Conservation (phyloP, 2,329 filamentous ascomycete genomes). For the Nannizzia gypsea region DNA sequence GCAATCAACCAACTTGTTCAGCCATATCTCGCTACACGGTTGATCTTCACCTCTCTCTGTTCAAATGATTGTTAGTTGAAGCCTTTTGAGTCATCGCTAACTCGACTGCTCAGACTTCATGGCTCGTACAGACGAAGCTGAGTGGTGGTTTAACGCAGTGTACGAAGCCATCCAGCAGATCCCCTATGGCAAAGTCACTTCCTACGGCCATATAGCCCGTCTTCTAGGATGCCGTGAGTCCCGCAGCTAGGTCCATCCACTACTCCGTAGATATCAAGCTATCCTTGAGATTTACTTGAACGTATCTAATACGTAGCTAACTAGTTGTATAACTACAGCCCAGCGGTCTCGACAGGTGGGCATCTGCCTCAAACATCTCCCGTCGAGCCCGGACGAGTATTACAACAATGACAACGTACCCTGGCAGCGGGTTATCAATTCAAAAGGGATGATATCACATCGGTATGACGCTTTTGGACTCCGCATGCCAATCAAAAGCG, state of each 20-base stretch:
- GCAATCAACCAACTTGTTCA: not conserved
- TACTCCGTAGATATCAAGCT: no score
- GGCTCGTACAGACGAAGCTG: slow-evolving; percentile 38
- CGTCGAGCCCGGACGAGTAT: slow-evolving; percentile 38
- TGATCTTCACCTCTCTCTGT: no score
- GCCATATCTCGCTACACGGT: no score
- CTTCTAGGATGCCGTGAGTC: slow-evolving; percentile 49
- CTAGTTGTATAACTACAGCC: slow-evolving; percentile 45
- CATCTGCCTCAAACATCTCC: slow-evolving; percentile 76
- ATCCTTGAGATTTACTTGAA: no score
- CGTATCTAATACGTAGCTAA: not conserved
- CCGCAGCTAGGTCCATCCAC: no score
- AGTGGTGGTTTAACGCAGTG: slow-evolving; percentile 49
- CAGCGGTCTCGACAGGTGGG: slow-evolving; percentile 75
- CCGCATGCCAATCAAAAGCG: not conserved
- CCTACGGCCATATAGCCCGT: slow-evolving; percentile 62
- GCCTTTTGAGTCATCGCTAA: not conserved
- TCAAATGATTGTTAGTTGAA: not conserved
- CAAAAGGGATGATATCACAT: slow-evolving; percentile 74
- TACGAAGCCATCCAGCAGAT: slow-evolving; percentile 80
- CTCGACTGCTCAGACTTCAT: slow-evolving; percentile 18
- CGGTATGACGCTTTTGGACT: slow-evolving; percentile 43
- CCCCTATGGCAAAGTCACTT: slow-evolving; percentile 70
- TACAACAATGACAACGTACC: slow-evolving; percentile 73
- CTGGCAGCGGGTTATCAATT: slow-evolving; percentile 88